Evolutionary conservation across 2,329 filamentous ascomycete species (phyloP), one percentile per base, ranked within the genome.

Genomic region (Alternaria sp.): DNA sequence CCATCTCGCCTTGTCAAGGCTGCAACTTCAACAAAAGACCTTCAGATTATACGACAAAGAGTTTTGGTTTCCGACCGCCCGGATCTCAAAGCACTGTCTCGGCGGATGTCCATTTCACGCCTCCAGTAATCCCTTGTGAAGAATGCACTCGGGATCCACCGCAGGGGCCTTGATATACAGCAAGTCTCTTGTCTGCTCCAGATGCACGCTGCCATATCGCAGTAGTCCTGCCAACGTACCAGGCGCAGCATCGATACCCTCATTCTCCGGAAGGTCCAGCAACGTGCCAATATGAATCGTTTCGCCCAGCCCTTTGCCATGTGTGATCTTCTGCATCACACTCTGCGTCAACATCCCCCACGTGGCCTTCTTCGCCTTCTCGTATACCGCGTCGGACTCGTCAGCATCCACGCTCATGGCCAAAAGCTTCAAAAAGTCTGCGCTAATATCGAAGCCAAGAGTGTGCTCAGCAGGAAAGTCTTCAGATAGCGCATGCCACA

Each of bases 171-270:
- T 62, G 10, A 74, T 62, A 50, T 70, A 74, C 15, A 57, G 59
- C 45, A 76, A 70, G 2, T 50, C 77, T 26, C 79, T 70, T 12
- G 66, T 77, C 67, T 81, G 79, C 45, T 77, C 73, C 28, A 80
- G 72, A 62, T 79, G 71, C 2, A 79, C 65, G 40, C 77, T 77
- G 0, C 77, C 79, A 45, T 77, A 79, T 26, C 80, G 64, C 25
- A 82, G 61, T 53, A 79, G 63, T 58, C 79, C 79, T 2, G 74
- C 78, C 70, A 81, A 81, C 0, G 80, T 79, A 3, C 75, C 79
- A 4, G 71, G 66, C 12, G 61, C 72, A 21, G 66, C 65, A 56
- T 81, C 76, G 21, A 70, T 76, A 10, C 70, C 72, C 36, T 73
- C 64, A 50, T 81, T 75, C 56, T 80, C 79, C 15, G 68, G 61